Evolutionary conservation across 129 eudicot genomes (phyloP).

Genomic region (Escallonia herrerae): DNA sequence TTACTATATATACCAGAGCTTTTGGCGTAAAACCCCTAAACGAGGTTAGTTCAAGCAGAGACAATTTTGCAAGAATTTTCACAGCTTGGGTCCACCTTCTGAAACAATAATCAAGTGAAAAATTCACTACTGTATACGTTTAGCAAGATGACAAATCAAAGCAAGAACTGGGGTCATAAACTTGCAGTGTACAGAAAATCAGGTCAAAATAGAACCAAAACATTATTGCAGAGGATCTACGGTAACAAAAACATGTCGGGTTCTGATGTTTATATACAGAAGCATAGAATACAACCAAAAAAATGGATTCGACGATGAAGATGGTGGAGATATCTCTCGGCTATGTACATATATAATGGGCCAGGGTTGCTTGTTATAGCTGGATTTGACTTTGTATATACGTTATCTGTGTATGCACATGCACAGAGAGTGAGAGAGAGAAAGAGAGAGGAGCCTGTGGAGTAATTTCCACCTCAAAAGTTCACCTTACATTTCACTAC

Average conservation of each 20-base stretch:
- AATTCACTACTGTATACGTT: neutral
- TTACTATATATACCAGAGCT: conserved; percentile 14
- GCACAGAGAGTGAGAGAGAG: conserved; percentile 13
- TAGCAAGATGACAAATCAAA: neutral
- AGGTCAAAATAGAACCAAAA: neutral
- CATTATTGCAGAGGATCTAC: neutral
- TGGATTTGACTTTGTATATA: conserved; percentile 45
- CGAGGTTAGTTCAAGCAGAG: conserved; percentile 24
- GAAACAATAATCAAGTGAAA: conserved; percentile 23
- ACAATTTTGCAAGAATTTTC: conserved; percentile 27
- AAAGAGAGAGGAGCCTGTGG: conserved; percentile 53
- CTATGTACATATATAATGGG: conserved; percentile 30
- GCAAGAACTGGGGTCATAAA: neutral
- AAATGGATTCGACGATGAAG: conserved; percentile 14
- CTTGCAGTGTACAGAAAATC: neutral
- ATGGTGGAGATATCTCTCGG: neutral
- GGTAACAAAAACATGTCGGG: conserved; percentile 15
- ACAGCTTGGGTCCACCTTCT: conserved; percentile 35
- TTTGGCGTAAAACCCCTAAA: conserved; percentile 17
- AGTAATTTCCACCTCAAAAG: conserved; percentile 55
- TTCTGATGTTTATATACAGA: conserved; percentile 19
- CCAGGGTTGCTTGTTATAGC: conserved; percentile 33
- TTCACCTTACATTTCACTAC: conserved; percentile 36
- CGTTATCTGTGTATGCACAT: neutral
- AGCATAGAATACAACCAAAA: conserved; percentile 4